Conservation (phyloP, 106 monocot species). For the Acanthochlamys bracteata region DNA sequence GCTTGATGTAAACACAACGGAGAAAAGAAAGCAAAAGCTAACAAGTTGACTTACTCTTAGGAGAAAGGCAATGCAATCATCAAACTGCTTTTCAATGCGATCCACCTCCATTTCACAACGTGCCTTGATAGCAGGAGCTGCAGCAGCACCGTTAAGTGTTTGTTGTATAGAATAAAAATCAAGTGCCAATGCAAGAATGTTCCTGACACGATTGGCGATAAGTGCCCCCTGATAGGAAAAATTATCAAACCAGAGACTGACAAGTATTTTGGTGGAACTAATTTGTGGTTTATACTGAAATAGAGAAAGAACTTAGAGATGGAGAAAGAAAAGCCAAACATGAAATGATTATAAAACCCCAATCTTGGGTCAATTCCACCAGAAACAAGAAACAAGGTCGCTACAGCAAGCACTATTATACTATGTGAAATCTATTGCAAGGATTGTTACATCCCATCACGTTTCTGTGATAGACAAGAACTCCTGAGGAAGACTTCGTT, state of each 20-base stretch:
- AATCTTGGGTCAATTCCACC: too few species aligned
- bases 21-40: neutral
- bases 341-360: too few species aligned
- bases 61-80: slow-evolving; percentile 87
- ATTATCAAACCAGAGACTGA: too few species aligned
- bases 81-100: slow-evolving; percentile 86
- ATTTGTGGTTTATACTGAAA: too few species aligned
- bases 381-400: too few species aligned
- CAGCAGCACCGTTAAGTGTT: slow-evolving; percentile 59
- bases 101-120: slow-evolving; percentile 90
- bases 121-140: slow-evolving; percentile 62
- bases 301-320: too few species aligned
- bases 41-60: slow-evolving; percentile 51
- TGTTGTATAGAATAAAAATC: slow-evolving; percentile 75
- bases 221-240: slow-evolving; percentile 67
- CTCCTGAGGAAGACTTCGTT: too few species aligned
- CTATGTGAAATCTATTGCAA: too few species aligned
- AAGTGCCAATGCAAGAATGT: slow-evolving; percentile 72
- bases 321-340: neutral
- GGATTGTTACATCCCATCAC: too few species aligned
- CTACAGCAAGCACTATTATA: too few species aligned
- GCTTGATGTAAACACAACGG: neutral
- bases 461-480: too few species aligned
- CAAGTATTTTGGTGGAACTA: too few species aligned
- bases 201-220: slow-evolving; percentile 84